phyloP scores from a whole-genome alignment of 1,284 basidiomycete genomes.

The Rhodotorula mucilaginosa region DNA sequence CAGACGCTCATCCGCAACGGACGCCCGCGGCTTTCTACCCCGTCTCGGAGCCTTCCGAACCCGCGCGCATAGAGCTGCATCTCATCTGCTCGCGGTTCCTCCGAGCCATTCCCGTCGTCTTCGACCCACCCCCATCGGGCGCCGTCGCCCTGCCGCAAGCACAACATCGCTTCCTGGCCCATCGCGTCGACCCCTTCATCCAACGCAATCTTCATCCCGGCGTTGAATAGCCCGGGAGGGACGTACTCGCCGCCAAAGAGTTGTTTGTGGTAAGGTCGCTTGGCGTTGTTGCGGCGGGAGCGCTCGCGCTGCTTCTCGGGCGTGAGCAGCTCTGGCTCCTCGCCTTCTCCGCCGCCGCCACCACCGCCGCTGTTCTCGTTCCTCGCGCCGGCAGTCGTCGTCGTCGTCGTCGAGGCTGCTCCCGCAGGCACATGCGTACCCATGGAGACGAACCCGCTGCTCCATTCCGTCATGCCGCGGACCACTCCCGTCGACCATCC shows the following conservation, averaged over 20 bases:
- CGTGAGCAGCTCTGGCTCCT: neutral
- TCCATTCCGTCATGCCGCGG: neutral
- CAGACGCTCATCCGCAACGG: conserved; percentile 8
- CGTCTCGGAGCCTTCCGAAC: conserved; percentile 7
- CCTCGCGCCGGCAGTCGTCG: neutral
- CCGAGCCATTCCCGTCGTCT: neutral
- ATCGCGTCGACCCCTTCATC: conserved; percentile 21
- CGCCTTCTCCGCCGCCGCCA: neutral
- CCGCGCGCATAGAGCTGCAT: conserved; percentile 11
- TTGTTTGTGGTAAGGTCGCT: conserved; percentile 1
- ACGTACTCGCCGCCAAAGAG: conserved; percentile 21
- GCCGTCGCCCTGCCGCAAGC: conserved; percentile 22
- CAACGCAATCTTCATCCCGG: conserved; percentile 11
- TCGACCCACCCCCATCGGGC: conserved; percentile 21
- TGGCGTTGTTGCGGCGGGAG: conserved; percentile 2
- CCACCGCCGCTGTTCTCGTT: neutral
- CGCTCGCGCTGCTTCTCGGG: conserved; percentile 4
- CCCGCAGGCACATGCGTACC: neutral
- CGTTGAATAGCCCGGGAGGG: neutral
- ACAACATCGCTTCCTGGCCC: conserved; percentile 31
- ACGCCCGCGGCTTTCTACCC: neutral
- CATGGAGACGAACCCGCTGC: neutral
- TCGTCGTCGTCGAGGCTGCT: neutral
- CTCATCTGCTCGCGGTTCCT: neutral
- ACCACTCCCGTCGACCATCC: conserved; percentile 5